A percentile compares a stretch with the other conserved stretches of the same genome.
Conservation (phyloP, 805 yeast species). For the Candida corydali region DNA sequence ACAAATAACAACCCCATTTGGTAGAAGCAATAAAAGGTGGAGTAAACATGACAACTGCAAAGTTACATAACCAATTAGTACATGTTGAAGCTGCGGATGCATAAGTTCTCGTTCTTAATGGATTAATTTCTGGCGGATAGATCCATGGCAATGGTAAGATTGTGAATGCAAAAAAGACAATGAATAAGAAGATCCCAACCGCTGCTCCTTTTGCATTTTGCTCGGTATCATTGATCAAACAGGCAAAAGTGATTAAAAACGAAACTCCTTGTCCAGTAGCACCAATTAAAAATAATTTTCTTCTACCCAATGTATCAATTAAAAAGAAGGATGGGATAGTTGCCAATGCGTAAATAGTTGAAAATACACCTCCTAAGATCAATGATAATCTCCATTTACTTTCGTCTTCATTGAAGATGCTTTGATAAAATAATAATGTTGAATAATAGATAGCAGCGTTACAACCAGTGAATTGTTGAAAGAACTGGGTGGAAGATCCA, state of each 20-base stretch:
- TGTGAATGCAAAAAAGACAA: conserved; percentile 41
- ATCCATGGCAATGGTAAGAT: conserved; percentile 45
- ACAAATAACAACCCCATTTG: conserved; percentile 39
- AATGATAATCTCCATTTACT: conserved; percentile 49
- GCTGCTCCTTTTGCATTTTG: conserved; percentile 42
- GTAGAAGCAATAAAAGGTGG: conserved; percentile 36
- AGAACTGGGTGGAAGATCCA: conserved; percentile 70
- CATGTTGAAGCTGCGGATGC: conserved; percentile 42
- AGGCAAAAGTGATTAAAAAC: conserved; percentile 38
- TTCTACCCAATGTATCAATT: conserved; percentile 41
- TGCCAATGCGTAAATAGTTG: conserved; percentile 56
- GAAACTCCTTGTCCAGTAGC: conserved; percentile 39
- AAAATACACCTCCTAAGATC: conserved; percentile 62
- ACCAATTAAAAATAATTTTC: conserved; percentile 42
- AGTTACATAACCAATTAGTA: conserved; percentile 43
- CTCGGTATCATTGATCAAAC: conserved; percentile 28
- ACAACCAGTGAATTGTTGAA: conserved; percentile 90
- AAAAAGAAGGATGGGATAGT: conserved; percentile 44
- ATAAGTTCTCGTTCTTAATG: conserved; percentile 43
- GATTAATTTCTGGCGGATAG: conserved; percentile 45
- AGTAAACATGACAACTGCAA: conserved; percentile 45
- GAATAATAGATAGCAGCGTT: conserved; percentile 92
- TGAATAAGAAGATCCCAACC: conserved; percentile 42
- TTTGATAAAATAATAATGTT: conserved; percentile 68
- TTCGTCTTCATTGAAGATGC: conserved; percentile 34